Percentiles rank a stretch among this genome's conserved stretches.
Evolutionary conservation across 2,329 filamentous ascomycete species (phyloP).

Genomic region (Alternaria metachromatica): DNA sequence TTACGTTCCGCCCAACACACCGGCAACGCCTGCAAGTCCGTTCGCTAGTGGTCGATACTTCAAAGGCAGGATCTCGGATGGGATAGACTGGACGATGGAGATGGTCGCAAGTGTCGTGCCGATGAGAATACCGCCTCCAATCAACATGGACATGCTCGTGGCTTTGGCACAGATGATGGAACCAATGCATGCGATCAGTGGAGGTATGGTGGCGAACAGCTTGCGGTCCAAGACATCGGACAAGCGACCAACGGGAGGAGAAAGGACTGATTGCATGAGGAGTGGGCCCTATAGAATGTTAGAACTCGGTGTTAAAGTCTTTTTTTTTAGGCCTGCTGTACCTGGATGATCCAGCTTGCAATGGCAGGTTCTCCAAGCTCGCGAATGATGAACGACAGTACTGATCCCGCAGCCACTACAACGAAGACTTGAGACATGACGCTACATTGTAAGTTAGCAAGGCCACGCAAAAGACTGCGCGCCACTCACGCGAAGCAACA

Average conservation of each 20-base stretch:
- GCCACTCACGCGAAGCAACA: conserved; percentile 55
- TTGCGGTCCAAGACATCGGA: conserved; percentile 65
- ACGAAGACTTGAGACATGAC: conserved; percentile 64
- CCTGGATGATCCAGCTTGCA: conserved; percentile 64
- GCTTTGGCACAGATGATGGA: conserved; percentile 63
- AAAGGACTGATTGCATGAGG: conserved; percentile 64
- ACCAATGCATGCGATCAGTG: conserved; percentile 61
- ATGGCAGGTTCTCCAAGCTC: conserved; percentile 60
- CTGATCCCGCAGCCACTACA: conserved; percentile 62
- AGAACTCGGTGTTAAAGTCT: neutral
- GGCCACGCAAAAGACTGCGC: conserved; percentile 11
- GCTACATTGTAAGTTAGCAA: conserved; percentile 19
- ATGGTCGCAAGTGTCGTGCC: conserved; percentile 62
- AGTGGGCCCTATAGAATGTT: conserved; percentile 57
- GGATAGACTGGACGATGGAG: conserved; percentile 63
- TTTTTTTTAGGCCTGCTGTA: conserved; percentile 11
- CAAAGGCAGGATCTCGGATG: conserved; percentile 62
- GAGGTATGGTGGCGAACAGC: conserved; percentile 59
- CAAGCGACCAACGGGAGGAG: conserved; percentile 62
- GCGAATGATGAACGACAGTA: conserved; percentile 63
- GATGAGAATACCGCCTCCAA: conserved; percentile 65
- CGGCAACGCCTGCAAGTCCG: conserved; percentile 60
- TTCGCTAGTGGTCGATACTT: conserved; percentile 65
- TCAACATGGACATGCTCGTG: conserved; percentile 62
- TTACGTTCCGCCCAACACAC: conserved; percentile 60